Evolutionary conservation across 225 moss, liverwort and hornwort genomes (phyloP), one percentile per base, ranked within the genome.

Genomic region (Bryoerythrophyllum caledonicum): DNA sequence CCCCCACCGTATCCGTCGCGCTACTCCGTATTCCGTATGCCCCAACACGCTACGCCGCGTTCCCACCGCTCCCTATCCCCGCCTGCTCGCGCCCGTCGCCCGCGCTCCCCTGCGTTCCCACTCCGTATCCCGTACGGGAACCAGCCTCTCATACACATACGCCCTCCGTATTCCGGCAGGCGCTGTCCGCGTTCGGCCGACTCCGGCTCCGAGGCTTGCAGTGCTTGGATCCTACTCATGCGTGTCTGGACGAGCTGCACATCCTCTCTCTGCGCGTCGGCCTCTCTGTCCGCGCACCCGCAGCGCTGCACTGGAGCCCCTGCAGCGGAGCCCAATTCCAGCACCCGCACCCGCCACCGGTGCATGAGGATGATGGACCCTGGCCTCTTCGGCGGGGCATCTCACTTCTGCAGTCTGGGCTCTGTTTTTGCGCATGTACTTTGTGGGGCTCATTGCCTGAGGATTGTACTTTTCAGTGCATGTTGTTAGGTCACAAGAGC

Each of bases 101-200:
- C 90, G 91, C 94, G 84, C 94, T 91, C 93, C 90, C 97, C 90
- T 91, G 91, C 90, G 93, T 93, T 93, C 94, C 48, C 48, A 6
- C 6, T 4, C 19, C 48, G 48, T 49, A 49, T 19, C 19, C 48
- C 48, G 19, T 2, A 19, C 6, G 48, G 48, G 48, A 49, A 49
- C 48, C 1, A 17, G 1, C 6, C 7, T 6, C 19, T 1, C 48
- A 6, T 19, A 17, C 1, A 17, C 5, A 7, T 19, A 6, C 48
- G 48, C 17, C 6, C 48, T 17, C 16, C 48, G 48, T 49, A 49
- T 49, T 17, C 48, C 48, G 48, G 6, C 19, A 49, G 17, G 19
- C 19, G 1, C 14, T 19, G 19, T 7, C 5, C 65, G 66, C 43
- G 28, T 66, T 66, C 75, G 30, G 57, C 75, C 66, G 75, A 75